phyloP scores from a whole-genome alignment of 108 stramenopile genomes.

The Cyclotella cryptica region DNA sequence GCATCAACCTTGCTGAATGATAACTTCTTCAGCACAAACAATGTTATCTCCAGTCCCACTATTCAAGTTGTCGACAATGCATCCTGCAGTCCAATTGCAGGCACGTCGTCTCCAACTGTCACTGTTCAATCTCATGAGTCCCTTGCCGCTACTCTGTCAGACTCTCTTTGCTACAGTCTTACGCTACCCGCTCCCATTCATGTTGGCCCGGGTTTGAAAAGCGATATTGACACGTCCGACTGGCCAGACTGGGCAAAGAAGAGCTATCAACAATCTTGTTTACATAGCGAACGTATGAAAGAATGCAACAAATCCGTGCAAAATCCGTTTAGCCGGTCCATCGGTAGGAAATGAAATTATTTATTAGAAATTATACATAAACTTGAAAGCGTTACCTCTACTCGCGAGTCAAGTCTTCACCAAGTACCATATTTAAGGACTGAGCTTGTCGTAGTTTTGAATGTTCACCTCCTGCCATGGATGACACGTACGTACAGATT shows the following conservation, averaged over 20 bases:
- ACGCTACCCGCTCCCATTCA: constrained; percentile 26
- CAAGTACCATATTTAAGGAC: no score
- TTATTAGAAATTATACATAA: no score
- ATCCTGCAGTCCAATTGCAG: background rate
- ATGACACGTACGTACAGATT: no score
- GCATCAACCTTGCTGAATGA: constrained; percentile 40
- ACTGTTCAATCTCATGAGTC: background rate
- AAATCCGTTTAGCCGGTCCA: constrained; percentile 3
- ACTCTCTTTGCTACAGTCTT: constrained; percentile 51
- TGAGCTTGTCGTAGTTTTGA: no score
- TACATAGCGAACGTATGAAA: constrained; percentile 9
- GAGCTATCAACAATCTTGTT: constrained; percentile 5
- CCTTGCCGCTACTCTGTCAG: constrained; percentile 17
- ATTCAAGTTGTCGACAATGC: background rate
- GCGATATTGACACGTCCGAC: constrained; percentile 22
- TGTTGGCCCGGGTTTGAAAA: constrained; percentile 11
- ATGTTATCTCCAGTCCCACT: background rate
- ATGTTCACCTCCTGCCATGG: no score
- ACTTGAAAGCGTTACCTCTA: no score
- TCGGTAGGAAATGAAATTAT: no score
- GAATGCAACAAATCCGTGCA: background rate
- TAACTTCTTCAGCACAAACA: constrained; percentile 16
- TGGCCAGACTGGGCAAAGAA: constrained; percentile 53
- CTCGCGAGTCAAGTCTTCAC: no score
- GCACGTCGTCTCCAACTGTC: background rate